Conservation (phyloP, 495 filamentous ascomycete species). For the Podospora appendiculata region DNA sequence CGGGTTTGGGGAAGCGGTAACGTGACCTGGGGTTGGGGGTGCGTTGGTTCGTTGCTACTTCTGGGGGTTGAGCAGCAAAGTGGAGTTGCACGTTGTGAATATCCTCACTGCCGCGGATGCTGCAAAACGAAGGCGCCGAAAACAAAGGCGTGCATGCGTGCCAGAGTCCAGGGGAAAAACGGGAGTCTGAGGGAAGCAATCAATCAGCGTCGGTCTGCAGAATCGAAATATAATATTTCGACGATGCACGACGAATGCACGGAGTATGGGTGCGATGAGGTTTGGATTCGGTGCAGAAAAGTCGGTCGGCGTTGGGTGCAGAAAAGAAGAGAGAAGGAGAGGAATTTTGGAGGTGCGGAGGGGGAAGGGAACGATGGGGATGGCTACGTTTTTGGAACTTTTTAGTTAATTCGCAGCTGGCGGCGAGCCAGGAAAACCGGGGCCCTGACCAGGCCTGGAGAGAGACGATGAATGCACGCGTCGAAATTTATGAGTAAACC, state of each 20-base stretch:
- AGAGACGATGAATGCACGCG: conserved; percentile 33
- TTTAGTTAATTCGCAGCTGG: conserved; percentile 31
- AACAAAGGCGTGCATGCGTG: too few species aligned
- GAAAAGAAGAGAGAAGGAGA: conserved; percentile 35
- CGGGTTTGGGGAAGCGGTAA: neutral
- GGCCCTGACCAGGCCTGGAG: conserved; percentile 29
- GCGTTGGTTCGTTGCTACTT: conserved; percentile 1
- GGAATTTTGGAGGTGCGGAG: conserved; percentile 37
- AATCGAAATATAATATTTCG: conserved; percentile 13
- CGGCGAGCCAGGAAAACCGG: conserved; percentile 36
- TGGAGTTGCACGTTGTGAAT: conserved; percentile 28
- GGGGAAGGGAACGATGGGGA: conserved; percentile 31
- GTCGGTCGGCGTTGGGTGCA: conserved; percentile 41
- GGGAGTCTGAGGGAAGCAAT: neutral
- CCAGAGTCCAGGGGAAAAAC: neutral
- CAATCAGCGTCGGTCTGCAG: neutral
- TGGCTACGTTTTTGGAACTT: conserved; percentile 36
- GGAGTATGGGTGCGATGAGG: conserved; percentile 39
- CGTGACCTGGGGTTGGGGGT: neutral
- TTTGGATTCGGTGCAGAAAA: conserved; percentile 29
- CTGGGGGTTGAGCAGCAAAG: conserved; percentile 1
- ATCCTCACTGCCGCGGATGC: conserved; percentile 25
- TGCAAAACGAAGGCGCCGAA: conserved; percentile 5
- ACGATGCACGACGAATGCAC: conserved; percentile 21
- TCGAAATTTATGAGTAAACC: conserved; percentile 36